phyloP scores from a whole-genome alignment of 345 rosid genomes.

The Rubroshorea leprosula region DNA sequence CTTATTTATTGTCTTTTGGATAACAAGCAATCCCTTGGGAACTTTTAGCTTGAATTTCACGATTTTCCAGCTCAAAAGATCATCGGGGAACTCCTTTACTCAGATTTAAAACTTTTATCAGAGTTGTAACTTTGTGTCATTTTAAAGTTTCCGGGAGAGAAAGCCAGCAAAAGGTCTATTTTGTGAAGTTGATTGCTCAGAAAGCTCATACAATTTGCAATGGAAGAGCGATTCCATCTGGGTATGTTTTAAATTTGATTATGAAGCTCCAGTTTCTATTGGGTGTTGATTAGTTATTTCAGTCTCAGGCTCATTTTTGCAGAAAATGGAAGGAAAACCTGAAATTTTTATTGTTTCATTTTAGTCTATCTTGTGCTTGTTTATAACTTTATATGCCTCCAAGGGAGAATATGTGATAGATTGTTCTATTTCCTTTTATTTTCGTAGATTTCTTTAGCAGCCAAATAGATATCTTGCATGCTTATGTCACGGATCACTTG shows the following conservation, averaged over 20 bases:
- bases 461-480: too few relatives aligned
- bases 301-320: neutral
- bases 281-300: neutral
- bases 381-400: neutral
- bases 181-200: constrained; percentile 3
- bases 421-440: neutral
- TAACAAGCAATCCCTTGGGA: neutral
- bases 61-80: constrained; percentile 37
- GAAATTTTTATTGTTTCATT: neutral
- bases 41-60: constrained; percentile 22
- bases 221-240: constrained; percentile 13
- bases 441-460: too few relatives aligned
- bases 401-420: neutral
- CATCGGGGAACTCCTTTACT: constrained; percentile 1
- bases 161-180: neutral
- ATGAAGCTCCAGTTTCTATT: neutral
- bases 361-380: neutral
- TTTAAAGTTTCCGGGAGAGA: neutral
- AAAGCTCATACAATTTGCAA: neutral
- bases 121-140: neutral
- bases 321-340: neutral
- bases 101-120: constrained; percentile 7
- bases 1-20: neutral
- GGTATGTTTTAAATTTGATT: constrained; percentile 24
- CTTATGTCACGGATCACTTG: too few relatives aligned